These are phyloP conservation scores for Penicillium cataractarum DNA, from an alignment of 495 filamentous ascomycete genomes.

Conservation along the genomic window DNA sequence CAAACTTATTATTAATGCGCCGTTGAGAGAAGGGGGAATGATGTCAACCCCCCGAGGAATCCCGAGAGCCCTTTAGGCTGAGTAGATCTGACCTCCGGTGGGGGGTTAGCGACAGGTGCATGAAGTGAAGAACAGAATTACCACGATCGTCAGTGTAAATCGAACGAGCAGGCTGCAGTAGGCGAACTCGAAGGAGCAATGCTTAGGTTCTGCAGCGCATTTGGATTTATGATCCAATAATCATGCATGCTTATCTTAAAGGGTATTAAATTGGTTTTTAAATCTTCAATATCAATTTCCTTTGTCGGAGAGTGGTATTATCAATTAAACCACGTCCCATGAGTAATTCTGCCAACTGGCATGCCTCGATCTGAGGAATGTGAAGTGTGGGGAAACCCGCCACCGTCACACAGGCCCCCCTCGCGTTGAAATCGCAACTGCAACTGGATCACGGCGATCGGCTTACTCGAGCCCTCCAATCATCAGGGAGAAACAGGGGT, in stretches of 20 bases:
- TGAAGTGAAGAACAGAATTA: not conserved
- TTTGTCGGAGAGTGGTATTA: not conserved
- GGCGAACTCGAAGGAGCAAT: not conserved
- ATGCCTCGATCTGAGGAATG: conserved; percentile 22
- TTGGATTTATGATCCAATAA: not conserved
- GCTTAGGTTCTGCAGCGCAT: not conserved
- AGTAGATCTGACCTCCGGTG: not conserved
- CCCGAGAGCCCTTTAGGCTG: not conserved
- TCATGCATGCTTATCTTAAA: too few relatives aligned
- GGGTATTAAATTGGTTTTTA: too few relatives aligned
- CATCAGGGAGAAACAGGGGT: not conserved
- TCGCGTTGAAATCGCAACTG: conserved; percentile 21
- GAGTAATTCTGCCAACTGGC: too few relatives aligned
- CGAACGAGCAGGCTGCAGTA: not conserved
- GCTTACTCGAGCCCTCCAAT: conserved; percentile 5
- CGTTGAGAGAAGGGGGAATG: conserved; percentile 5
- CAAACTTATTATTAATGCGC: conserved; percentile 8
- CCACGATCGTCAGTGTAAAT: not conserved
- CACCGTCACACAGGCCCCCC: conserved; percentile 18
- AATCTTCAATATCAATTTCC: not conserved
- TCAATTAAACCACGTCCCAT: not conserved
- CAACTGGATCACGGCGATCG: conserved; percentile 10
- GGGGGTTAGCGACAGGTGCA: not conserved
- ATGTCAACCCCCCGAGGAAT: conserved; percentile 11
- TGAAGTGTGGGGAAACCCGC: conserved; percentile 17